A percentile compares a stretch with the other conserved stretches of the same genome.
phyloP scores from a whole-genome alignment of 2,329 filamentous ascomycete species.

The Aspergillus carbonarius region DNA sequence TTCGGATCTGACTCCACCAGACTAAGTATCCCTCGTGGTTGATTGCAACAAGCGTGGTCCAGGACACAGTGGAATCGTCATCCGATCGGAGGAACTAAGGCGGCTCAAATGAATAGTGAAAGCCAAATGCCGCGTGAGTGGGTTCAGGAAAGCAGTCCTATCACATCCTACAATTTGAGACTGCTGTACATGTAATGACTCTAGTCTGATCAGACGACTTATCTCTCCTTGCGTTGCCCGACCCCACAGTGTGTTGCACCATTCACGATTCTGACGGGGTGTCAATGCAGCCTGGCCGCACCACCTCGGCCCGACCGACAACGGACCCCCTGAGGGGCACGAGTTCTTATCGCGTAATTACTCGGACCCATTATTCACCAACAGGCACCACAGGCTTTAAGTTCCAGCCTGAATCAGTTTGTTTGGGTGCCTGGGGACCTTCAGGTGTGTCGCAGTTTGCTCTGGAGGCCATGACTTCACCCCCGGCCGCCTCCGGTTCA shows the following conservation, averaged over 20 bases:
- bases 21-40: not conserved
- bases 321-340: not conserved
- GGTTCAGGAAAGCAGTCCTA: not conserved
- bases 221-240: not conserved
- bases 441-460: not conserved
- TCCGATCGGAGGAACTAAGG: not conserved
- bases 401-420: not conserved
- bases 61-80: not conserved
- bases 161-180: not conserved
- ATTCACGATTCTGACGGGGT: not conserved
- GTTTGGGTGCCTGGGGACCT: not conserved
- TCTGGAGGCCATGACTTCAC: not conserved
- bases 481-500: conserved; percentile 13
- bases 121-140: not conserved
- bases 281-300: not conserved
- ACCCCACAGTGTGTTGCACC: not conserved
- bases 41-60: not conserved
- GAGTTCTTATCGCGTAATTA: conserved; percentile 2
- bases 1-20: not conserved
- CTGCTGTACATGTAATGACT: not conserved
- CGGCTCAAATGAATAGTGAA: too few relatives aligned
- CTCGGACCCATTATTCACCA: not conserved
- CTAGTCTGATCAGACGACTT: not conserved
- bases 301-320: conserved; percentile 1
- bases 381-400: not conserved